Conservation (phyloP, 139 green algal genomes). For the Ostreobium quekettii region DNA sequence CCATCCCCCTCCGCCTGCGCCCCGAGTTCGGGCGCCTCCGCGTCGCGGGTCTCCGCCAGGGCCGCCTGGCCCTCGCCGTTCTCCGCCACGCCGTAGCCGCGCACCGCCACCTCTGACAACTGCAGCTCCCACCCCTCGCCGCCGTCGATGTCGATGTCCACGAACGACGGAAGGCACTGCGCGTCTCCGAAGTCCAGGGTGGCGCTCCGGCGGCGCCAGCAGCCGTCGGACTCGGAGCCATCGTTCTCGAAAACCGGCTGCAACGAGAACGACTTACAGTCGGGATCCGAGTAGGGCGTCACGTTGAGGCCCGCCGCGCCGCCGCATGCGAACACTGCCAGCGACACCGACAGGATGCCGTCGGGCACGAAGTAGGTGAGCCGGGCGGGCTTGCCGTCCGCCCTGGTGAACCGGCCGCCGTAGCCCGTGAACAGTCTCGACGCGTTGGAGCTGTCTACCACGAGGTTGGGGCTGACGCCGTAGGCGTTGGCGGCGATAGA, state of each 20-base stretch:
- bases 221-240: not conserved
- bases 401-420: not conserved
- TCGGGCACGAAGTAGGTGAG: constrained; percentile 3
- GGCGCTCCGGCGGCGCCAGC: not conserved
- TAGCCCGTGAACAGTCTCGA: not conserved
- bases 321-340: not conserved
- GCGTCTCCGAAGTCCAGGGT: constrained; percentile 6
- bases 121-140: not conserved
- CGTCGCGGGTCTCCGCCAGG: not conserved
- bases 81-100: not conserved
- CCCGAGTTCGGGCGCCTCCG: not conserved
- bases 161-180: constrained; percentile 6
- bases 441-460: not conserved
- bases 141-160: constrained; percentile 7
- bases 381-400: not conserved
- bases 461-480: not conserved
- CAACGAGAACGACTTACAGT: not conserved
- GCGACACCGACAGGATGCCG: not conserved
- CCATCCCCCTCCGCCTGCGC: not conserved
- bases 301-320: not conserved
- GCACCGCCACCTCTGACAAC: not conserved
- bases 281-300: constrained; percentile 1
- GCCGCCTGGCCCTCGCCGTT: not conserved
- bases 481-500: not conserved
- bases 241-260: not conserved